A percentile compares a stretch with the other conserved stretches of the same genome.
Conservation (phyloP, 768 basidiomycete species). For the Suillus hirtellus region DNA sequence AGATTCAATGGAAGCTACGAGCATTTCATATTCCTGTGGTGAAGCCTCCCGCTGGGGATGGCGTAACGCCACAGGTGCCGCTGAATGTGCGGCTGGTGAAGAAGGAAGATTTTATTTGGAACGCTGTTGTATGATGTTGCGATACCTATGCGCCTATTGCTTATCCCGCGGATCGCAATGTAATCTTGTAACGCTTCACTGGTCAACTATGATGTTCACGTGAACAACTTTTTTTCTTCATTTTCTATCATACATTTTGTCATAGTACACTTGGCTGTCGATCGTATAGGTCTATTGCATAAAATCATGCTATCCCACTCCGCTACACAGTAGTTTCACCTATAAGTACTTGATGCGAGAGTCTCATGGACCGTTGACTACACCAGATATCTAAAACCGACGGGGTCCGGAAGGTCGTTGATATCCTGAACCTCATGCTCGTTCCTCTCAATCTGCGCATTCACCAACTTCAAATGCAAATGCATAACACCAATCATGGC, state of each 20-base stretch:
- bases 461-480: slow-evolving; percentile 40
- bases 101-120: slow-evolving; percentile 1
- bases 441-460: slow-evolving; percentile 36
- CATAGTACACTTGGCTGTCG: no score
- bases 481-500: slow-evolving; percentile 48
- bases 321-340: not conserved
- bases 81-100: not conserved
- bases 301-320: no score
- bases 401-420: not conserved
- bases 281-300: no score
- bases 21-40: slow-evolving; percentile 30
- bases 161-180: no score
- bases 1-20: slow-evolving; percentile 27
- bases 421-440: slow-evolving; percentile 21
- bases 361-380: not conserved
- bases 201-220: no score
- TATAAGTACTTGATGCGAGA: not conserved
- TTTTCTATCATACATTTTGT: no score
- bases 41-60: slow-evolving; percentile 25
- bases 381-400: slow-evolving; percentile 8
- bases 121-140: not conserved
- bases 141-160: not conserved
- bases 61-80: slow-evolving; percentile 16
- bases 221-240: no score
- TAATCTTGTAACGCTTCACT: no score